Evolutionary conservation across 1,284 basidiomycete species (phyloP).

Genomic region (Ustilago bromivora): DNA sequence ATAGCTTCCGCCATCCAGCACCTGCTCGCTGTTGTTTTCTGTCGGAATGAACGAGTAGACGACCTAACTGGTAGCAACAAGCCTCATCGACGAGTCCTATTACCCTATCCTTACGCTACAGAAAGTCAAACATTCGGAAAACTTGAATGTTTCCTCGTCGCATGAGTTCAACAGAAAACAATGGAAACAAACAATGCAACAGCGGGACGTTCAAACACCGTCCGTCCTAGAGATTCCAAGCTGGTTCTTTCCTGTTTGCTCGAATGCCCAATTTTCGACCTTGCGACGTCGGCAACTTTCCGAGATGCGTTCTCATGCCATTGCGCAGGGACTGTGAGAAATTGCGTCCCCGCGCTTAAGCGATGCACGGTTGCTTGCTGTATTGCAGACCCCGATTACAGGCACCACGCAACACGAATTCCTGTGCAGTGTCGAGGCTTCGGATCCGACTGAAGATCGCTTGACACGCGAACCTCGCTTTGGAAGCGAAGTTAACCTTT

Average conservation of each 20-base stretch:
- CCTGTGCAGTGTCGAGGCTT: neutral
- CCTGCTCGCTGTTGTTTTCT: neutral
- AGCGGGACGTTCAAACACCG: conserved; percentile 2
- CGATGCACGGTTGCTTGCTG: neutral
- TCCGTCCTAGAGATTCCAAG: neutral
- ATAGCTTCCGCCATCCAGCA: too few species aligned
- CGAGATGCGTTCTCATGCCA: neutral
- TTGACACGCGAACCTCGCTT: neutral
- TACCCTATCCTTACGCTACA: too few species aligned
- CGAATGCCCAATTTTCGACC: neutral
- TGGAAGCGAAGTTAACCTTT: neutral
- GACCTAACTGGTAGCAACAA: too few species aligned
- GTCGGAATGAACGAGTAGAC: neutral
- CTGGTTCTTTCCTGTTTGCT: neutral
- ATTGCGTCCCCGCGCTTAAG: neutral
- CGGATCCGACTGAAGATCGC: conserved; percentile 2
- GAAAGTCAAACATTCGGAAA: neutral
- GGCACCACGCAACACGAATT: neutral
- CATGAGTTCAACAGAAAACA: neutral
- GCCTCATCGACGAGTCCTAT: too few species aligned
- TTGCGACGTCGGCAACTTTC: neutral
- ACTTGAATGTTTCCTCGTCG: neutral
- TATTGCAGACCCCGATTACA: neutral
- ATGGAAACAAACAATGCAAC: neutral
- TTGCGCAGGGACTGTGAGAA: neutral